A percentile compares a stretch with the other conserved stretches of the same genome.
Evolutionary conservation across 2,329 filamentous ascomycete species (phyloP).

Genomic region (Cercospora sp.): DNA sequence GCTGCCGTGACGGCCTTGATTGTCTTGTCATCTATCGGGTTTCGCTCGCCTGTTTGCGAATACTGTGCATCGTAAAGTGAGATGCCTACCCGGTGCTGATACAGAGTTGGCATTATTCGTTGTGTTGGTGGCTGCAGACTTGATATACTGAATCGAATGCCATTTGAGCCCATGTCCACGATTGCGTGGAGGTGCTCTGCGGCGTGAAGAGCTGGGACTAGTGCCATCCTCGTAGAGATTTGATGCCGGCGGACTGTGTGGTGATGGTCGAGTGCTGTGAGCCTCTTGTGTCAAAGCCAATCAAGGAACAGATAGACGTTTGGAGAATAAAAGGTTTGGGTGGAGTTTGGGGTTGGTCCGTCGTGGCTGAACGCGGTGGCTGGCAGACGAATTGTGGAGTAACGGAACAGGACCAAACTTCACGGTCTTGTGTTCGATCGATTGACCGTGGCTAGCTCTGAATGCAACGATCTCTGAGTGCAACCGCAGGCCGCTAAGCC

Average conservation of each 20-base stretch:
- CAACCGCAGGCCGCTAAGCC: too few species aligned
- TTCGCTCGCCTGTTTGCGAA: conserved; percentile 41
- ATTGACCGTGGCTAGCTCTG: neutral
- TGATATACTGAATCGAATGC: conserved; percentile 88
- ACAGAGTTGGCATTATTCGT: conserved; percentile 74
- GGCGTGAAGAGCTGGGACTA: conserved; percentile 14
- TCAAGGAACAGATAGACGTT: neutral
- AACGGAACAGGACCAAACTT: neutral
- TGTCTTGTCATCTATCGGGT: conserved; percentile 59
- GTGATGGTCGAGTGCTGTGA: neutral
- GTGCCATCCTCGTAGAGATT: neutral
- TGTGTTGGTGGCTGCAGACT: conserved; percentile 70
- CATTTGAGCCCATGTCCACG: conserved; percentile 65
- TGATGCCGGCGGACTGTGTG: too few species aligned
- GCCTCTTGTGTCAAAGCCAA: neutral
- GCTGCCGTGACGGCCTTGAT: conserved; percentile 67
- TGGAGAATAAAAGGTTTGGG: neutral
- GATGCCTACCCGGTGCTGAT: conserved; percentile 74
- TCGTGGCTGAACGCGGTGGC: neutral
- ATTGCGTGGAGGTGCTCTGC: conserved; percentile 35
- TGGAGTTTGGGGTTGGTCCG: neutral
- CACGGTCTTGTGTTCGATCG: neutral
- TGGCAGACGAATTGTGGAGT: neutral
- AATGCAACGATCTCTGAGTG: too few species aligned
- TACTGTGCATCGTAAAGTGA: conserved; percentile 81